Conservation (phyloP, 192 early-diverging fungal genomes). For the Backusella tuberculispora region DNA sequence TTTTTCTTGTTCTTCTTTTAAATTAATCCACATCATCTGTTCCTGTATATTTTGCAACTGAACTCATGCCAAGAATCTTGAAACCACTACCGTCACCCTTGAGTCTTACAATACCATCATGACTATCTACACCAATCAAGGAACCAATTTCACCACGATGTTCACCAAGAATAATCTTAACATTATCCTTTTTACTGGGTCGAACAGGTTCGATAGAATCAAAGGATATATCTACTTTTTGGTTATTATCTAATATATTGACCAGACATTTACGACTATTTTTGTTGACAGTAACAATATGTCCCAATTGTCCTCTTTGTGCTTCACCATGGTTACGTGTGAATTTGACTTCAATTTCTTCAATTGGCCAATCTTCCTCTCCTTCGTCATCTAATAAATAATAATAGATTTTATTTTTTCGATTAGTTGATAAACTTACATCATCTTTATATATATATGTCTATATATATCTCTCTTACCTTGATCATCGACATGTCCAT, state of each 20-base stretch:
- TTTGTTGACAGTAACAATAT: constrained; percentile 55
- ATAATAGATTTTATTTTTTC: neutral
- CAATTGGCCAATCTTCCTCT: constrained; percentile 54
- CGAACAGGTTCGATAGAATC: constrained; percentile 56
- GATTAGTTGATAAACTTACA: constrained; percentile 21
- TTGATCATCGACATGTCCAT: constrained; percentile 54
- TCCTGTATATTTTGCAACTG: constrained; percentile 53
- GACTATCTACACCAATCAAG: constrained; percentile 73
- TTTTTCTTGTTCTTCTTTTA: neutral
- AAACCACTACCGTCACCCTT: constrained; percentile 56
- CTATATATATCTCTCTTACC: constrained; percentile 32
- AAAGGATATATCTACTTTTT: constrained; percentile 38
- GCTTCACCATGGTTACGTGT: constrained; percentile 41
- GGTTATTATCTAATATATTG: constrained; percentile 40
- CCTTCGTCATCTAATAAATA: constrained; percentile 23
- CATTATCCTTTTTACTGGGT: constrained; percentile 73
- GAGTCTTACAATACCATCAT: constrained; percentile 76
- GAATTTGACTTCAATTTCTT: constrained; percentile 57
- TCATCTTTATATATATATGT: constrained; percentile 42
- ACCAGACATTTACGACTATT: constrained; percentile 50
- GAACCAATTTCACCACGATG: constrained; percentile 63
- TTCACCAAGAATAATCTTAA: constrained; percentile 67
- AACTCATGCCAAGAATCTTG: constrained; percentile 58
- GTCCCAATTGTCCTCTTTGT: constrained; percentile 52
- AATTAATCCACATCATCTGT: constrained; percentile 16